A percentile compares a stretch with the other conserved stretches of the same genome.
Conservation (phyloP, 2,329 filamentous ascomycete genomes). For the Xenosphaeropsis pyriputrescens region DNA sequence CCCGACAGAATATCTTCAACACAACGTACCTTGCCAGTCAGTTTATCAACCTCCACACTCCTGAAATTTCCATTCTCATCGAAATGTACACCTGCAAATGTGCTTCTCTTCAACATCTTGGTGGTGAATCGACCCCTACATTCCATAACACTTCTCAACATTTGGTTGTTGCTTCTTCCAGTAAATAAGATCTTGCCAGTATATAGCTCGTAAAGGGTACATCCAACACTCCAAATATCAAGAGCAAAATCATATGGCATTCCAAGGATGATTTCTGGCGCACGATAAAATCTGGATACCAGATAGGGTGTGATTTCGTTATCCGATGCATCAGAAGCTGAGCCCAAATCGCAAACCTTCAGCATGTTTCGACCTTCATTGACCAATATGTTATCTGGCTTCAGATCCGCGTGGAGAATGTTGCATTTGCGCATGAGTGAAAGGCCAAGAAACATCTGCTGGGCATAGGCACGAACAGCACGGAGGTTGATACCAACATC, state of each 20-base stretch:
- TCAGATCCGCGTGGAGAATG: constrained; percentile 90
- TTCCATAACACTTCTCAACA: constrained; percentile 94
- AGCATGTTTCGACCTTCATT: constrained; percentile 72
- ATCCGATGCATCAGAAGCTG: constrained; percentile 83
- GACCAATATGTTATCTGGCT: constrained; percentile 93
- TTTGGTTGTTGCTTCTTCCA: constrained; percentile 92
- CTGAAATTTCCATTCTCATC: constrained; percentile 73
- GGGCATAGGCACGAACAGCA: constrained; percentile 77
- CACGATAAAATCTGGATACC: constrained; percentile 92
- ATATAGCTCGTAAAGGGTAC: constrained; percentile 92
- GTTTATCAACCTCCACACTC: constrained; percentile 74
- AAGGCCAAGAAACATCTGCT: constrained; percentile 86
- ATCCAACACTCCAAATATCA: constrained; percentile 96
- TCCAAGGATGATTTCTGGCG: constrained; percentile 94
- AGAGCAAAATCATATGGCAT: constrained; percentile 90
- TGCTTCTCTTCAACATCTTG: constrained; percentile 74
- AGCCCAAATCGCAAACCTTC: constrained; percentile 93
- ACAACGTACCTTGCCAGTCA: constrained; percentile 57
- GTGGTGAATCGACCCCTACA: constrained; percentile 83
- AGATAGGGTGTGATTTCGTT: constrained; percentile 90
- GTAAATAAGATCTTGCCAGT: constrained; percentile 96
- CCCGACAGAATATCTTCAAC: constrained; percentile 8
- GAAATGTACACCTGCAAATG: constrained; percentile 66
- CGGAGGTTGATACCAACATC: constrained; percentile 83
- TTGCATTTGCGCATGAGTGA: constrained; percentile 82